Percentiles rank a stretch among this genome's conserved stretches.
phyloP scores from a whole-genome alignment of 1,284 basidiomycete species.

The Trichosporon inkin region DNA sequence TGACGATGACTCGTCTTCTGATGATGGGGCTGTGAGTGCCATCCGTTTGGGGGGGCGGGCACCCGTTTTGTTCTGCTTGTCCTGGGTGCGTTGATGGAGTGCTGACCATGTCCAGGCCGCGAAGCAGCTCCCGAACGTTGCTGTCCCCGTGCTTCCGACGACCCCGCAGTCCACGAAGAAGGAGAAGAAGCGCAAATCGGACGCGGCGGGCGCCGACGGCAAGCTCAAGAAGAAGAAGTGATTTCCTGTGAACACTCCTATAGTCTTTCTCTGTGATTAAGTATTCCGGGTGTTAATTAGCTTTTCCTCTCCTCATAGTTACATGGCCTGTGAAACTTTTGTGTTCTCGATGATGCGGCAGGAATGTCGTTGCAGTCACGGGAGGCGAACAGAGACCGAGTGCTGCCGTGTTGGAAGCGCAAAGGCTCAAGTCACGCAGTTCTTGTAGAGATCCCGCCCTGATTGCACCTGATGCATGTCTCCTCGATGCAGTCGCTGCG shows the following conservation, averaged over 20 bases:
- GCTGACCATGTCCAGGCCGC: neutral
- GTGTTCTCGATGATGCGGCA: too few relatives aligned
- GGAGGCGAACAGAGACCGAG: too few relatives aligned
- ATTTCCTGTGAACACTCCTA: neutral
- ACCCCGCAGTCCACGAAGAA: slow-evolving; percentile 26
- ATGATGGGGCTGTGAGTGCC: neutral
- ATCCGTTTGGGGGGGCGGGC: neutral
- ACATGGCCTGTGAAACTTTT: too few relatives aligned
- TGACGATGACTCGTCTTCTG: slow-evolving; percentile 16
- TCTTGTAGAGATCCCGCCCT: too few relatives aligned
- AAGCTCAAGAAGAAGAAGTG: slow-evolving; percentile 15
- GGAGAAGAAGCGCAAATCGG: slow-evolving; percentile 27
- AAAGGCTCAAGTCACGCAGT: too few relatives aligned
- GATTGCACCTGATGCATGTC: too few relatives aligned
- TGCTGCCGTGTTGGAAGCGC: too few relatives aligned
- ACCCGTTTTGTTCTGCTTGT: slow-evolving; percentile 2
- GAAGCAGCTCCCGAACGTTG: slow-evolving; percentile 17
- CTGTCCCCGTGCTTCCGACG: slow-evolving; percentile 21
- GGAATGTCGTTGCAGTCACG: too few relatives aligned
- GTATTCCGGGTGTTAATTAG: slow-evolving; percentile 1
- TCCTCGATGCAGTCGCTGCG: too few relatives aligned
- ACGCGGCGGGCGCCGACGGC: neutral
- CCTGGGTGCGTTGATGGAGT: neutral
- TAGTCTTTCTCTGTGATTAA: neutral
- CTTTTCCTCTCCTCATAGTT: neutral